phyloP scores from a whole-genome alignment of 495 filamentous ascomycete species.

The Daldinia vernicosa region DNA sequence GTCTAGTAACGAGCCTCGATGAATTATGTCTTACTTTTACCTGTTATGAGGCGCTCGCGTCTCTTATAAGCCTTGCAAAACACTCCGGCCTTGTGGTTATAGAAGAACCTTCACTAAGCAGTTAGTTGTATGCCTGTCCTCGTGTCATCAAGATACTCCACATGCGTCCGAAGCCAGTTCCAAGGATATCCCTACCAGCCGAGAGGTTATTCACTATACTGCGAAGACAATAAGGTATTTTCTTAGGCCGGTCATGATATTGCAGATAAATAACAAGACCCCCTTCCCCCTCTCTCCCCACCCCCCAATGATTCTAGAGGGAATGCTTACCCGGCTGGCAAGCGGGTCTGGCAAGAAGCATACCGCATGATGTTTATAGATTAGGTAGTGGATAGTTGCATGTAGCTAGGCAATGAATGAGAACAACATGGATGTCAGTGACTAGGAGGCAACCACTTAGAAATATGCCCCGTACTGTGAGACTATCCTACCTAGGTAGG shows the following conservation, averaged over 20 bases:
- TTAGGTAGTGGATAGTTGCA: not conserved
- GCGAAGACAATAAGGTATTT: too few species aligned
- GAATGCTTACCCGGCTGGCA: not conserved
- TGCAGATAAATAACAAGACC: too few species aligned
- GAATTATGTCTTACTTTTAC: not conserved
- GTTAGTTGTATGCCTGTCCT: too few species aligned
- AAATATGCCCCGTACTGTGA: not conserved
- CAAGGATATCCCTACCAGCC: too few species aligned
- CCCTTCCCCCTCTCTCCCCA: too few species aligned
- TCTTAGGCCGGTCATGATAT: too few species aligned
- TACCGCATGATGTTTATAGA: not conserved
- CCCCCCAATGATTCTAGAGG: not conserved
- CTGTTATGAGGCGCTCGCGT: not conserved
- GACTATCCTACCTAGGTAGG: not conserved
- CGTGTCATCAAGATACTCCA: too few species aligned
- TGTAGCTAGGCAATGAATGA: not conserved
- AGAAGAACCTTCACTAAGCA: too few species aligned
- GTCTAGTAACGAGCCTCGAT: not conserved
- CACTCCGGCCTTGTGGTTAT: too few species aligned
- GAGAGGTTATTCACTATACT: too few species aligned
- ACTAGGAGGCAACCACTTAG: not conserved
- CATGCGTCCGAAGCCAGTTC: too few species aligned
- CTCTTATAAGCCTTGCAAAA: not conserved
- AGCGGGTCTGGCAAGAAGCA: not conserved
- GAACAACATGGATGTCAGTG: not conserved